These are phyloP conservation scores for Rugonectria rugulosa DNA, from an alignment of 2,329 filamentous ascomycete species.

Conservation along the genomic window DNA sequence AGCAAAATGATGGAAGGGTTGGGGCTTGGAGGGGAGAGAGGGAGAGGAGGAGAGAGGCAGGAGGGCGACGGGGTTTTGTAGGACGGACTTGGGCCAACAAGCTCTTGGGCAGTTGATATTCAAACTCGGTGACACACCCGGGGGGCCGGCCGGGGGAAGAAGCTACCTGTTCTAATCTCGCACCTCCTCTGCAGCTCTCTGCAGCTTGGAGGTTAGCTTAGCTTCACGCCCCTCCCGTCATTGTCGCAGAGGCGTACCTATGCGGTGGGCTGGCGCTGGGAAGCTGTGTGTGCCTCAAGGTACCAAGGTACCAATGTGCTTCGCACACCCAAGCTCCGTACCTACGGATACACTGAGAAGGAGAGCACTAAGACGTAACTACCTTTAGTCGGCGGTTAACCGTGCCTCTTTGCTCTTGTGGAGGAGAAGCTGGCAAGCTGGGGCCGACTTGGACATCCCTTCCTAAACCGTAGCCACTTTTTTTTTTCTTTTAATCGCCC, in stretches of 20 bases:
- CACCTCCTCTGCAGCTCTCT: conserved; percentile 2
- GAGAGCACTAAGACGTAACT: too few relatives aligned
- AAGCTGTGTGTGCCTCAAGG: too few relatives aligned
- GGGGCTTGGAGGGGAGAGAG: conserved; percentile 34
- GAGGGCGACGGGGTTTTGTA: conserved; percentile 41
- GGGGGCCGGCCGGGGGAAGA: conserved; percentile 27
- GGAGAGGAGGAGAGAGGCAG: conserved; percentile 30
- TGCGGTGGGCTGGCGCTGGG: too few relatives aligned
- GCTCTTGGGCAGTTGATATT: conserved; percentile 20
- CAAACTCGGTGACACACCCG: conserved; percentile 37
- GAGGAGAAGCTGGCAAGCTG: conserved; percentile 33
- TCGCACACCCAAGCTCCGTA: neutral
- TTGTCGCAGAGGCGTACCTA: too few relatives aligned
- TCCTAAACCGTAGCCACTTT: conserved; percentile 18
- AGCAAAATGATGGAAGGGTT: conserved; percentile 19
- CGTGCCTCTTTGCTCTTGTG: conserved; percentile 35
- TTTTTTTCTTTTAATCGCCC: conserved; percentile 4
- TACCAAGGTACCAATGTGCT: too few relatives aligned
- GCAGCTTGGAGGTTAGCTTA: too few relatives aligned
- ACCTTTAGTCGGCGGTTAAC: conserved; percentile 21
- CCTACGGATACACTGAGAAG: conserved; percentile 17
- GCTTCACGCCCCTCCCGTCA: too few relatives aligned
- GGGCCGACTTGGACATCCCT: conserved; percentile 28
- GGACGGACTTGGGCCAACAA: conserved; percentile 24
- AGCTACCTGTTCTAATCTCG: conserved; percentile 27